Base-by-base conservation (phyloP, 306 rosid species). In the Medicago arabica region DNA sequence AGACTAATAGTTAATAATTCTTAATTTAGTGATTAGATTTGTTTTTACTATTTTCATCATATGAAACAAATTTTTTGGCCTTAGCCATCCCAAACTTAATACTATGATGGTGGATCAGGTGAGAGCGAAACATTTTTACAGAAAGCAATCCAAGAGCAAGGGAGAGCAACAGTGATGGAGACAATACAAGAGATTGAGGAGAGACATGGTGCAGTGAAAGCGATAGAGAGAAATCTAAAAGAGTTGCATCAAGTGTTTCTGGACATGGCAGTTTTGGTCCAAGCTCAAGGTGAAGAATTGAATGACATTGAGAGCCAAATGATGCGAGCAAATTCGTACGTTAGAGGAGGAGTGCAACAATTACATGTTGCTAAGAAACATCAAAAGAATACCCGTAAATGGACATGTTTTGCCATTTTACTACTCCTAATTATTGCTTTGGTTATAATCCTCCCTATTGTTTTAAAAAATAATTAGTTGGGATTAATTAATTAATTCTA, bases 241-340 rank as follows among this genome's bases (percentile, higher is more conserved):
- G 98, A 91, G 83, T 81, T 94, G 43, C 97, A 94, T 76, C 98
- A 94, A 71, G 91, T 94, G 71, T 94, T 94, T 83, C 9, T 94
- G 86, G 98, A 94, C 89, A 94, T 94, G 97, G 85, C 98, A 2
- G 97, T 94, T 16, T 47, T 94, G 85, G 96, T 94, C 21, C 86
- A 91, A 53, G 75, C 87, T 1, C 97, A 94, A 46, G 97, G 97
- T 4, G 92, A 91, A 78, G 91, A 94, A 6, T 44, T 94, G 11
- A 96, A 94, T 39, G 92, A 94, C 81, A 94, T 94, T 1, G 98
- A 91, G 81, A 86, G 84, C 86, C 92, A 94, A 36, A 74, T 94
- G 81, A 74, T 65, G 28, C 78, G 97, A 16, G 97, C 98, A 9
- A 82, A 83, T 72, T 94, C 98, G 6, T 89, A 53, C 50, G 93